Evolutionary conservation across 225 moss, liverwort and hornwort genomes (phyloP).

Genomic region (Sphagnum contortum): DNA sequence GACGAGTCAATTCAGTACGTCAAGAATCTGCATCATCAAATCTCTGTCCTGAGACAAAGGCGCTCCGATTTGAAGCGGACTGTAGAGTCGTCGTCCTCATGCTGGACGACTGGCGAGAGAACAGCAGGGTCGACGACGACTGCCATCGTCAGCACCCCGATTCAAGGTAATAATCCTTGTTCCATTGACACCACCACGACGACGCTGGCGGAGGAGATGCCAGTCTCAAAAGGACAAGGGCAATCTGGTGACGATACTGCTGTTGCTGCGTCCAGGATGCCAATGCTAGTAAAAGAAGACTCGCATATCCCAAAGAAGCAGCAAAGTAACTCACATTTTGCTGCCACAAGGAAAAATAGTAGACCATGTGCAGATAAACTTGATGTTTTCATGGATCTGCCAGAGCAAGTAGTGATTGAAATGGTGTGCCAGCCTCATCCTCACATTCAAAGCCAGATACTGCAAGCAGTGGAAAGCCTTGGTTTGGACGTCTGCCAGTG

Average conservation of each 20-base stretch:
- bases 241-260: neutral
- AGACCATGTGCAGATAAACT: slow-evolving; percentile 3
- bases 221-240: slow-evolving; percentile 13
- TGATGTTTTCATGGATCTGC: slow-evolving; percentile 14
- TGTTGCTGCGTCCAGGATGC: no score
- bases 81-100: no score
- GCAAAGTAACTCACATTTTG: slow-evolving; percentile 1
- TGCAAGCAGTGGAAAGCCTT: slow-evolving; percentile 13
- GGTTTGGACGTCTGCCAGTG: slow-evolving; percentile 10
- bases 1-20: slow-evolving; percentile 18
- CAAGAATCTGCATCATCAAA: slow-evolving; percentile 24
- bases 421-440: slow-evolving; percentile 13
- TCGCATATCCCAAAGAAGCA: no score
- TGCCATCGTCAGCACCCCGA: no score
- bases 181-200: neutral
- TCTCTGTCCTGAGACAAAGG: slow-evolving; percentile 8
- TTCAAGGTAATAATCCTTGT: no score
- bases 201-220: slow-evolving; percentile 9
- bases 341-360: neutral
- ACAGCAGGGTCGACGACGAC: no score
- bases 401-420: slow-evolving; percentile 11
- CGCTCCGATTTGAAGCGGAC: slow-evolving; percentile 6
- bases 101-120: no score
- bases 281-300: no score
- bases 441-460: slow-evolving; percentile 17